These are phyloP conservation scores for Trametes elegans DNA, from an alignment of 768 basidiomycete species.

Conservation along the genomic window DNA sequence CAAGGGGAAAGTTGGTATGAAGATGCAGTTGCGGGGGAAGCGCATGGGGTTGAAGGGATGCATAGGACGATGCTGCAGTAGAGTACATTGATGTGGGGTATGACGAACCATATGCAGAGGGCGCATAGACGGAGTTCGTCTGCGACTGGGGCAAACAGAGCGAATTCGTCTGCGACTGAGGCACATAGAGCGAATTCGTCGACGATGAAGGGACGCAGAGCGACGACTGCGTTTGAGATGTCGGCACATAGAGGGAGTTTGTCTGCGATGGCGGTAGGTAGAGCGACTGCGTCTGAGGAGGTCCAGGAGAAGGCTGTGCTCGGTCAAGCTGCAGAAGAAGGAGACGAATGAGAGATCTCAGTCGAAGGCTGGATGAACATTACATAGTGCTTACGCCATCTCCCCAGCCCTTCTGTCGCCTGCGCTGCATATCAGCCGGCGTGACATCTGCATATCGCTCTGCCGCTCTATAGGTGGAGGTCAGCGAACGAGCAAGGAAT, in stretches of 20 bases:
- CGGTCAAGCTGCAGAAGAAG: constrained; percentile 3
- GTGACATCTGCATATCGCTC: constrained; percentile 72
- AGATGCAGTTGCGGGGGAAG: constrained; percentile 23
- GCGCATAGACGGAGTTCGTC: constrained; percentile 10
- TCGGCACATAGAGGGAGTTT: neutral
- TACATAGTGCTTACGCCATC: constrained; percentile 40
- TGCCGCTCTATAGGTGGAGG: constrained; percentile 58
- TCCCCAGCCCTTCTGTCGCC: constrained; percentile 73
- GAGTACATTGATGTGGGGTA: constrained; percentile 19
- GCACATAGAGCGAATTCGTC: neutral
- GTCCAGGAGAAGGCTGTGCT: neutral
- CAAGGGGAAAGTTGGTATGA: constrained; percentile 22
- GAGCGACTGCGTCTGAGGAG: constrained; percentile 1
- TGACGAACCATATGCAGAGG: constrained; percentile 5
- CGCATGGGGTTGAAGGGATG: constrained; percentile 2
- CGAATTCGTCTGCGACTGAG: neutral
- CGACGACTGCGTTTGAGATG: constrained; percentile 1
- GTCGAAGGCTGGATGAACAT: no score
- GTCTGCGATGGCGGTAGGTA: neutral
- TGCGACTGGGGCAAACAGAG: neutral
- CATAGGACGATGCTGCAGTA: constrained; percentile 17
- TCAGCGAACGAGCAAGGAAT: neutral
- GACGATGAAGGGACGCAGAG: constrained; percentile 1
- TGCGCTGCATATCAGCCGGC: constrained; percentile 52
- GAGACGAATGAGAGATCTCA: neutral